These are phyloP conservation scores for Aschersonia sp. DNA, from an alignment of 2,329 filamentous ascomycete species.

Conservation along the genomic window DNA sequence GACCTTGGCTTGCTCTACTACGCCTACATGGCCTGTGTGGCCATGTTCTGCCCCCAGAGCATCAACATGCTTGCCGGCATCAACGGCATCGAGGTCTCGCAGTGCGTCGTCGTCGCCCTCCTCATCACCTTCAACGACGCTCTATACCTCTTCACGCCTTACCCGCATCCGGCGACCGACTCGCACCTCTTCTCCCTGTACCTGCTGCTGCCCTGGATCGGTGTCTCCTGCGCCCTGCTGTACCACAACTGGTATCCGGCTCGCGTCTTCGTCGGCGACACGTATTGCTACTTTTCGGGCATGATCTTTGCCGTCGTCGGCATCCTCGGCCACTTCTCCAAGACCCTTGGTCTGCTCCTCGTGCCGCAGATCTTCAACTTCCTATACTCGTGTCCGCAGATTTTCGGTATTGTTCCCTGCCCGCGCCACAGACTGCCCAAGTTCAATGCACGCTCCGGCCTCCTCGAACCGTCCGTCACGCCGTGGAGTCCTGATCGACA, in stretches of 20 bases:
- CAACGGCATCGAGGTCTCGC: conserved; percentile 92
- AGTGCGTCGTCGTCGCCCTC: conserved; percentile 79
- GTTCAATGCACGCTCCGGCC: conserved; percentile 72
- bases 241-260: conserved; percentile 94
- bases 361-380: conserved; percentile 96
- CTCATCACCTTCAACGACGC: conserved; percentile 77
- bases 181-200: conserved; percentile 94
- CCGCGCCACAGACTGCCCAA: conserved; percentile 81
- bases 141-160: conserved; percentile 70
- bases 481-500: conserved; percentile 55
- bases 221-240: conserved; percentile 75
- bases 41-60: conserved; percentile 96
- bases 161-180: conserved; percentile 87
- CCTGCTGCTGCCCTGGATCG: conserved; percentile 84
- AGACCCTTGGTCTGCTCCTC: conserved; percentile 82
- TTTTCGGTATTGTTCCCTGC: conserved; percentile 82
- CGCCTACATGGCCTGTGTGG: conserved; percentile 86
- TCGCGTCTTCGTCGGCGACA: conserved; percentile 91
- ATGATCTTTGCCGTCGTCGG: conserved; percentile 98
- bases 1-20: conserved; percentile 81
- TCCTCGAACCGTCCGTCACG: conserved; percentile 77
- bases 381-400: conserved; percentile 78
- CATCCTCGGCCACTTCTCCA: conserved; percentile 95
- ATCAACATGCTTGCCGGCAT: conserved; percentile 99
- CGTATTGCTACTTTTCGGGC: conserved; percentile 98